Conservation (phyloP, 73 alveolate genomes). For the Paramecium biaurelia region DNA sequence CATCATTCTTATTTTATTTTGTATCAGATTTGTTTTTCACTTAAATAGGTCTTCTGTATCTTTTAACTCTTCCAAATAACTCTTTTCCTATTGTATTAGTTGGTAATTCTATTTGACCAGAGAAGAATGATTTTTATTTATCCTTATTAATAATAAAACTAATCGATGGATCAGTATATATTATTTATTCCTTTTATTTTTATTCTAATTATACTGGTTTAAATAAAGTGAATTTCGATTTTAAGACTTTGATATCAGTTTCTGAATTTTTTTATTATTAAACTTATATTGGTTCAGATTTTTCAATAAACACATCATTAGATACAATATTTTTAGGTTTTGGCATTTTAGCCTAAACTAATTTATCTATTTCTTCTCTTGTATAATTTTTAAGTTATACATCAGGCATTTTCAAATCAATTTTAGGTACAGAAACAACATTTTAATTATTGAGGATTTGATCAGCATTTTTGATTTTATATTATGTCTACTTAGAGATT, state of each 20-base stretch:
- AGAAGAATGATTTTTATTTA: neutral
- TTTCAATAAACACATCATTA: neutral
- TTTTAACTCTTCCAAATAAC: constrained; percentile 27
- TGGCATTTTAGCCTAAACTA: neutral
- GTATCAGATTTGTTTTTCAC: neutral
- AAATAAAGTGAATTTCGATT: neutral
- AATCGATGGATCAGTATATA: neutral
- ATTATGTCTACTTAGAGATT: neutral
- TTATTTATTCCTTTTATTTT: neutral
- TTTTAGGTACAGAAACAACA: neutral
- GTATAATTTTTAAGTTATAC: neutral
- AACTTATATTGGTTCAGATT: neutral
- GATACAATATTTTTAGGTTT: neutral
- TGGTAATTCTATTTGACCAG: neutral
- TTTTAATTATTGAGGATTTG: neutral
- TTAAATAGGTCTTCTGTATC: neutral
- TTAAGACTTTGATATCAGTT: neutral
- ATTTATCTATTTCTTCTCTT: constrained; percentile 15
- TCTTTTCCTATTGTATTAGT: neutral
- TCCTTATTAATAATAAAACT: neutral
- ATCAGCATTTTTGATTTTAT: neutral
- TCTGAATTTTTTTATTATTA: neutral
- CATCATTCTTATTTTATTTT: neutral
- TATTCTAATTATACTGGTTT: neutral
- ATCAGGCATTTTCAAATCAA: neutral